Evolutionary conservation across 805 yeast species (phyloP), one percentile per base, ranked within the genome.

Genomic region (Candida ficus): DNA sequence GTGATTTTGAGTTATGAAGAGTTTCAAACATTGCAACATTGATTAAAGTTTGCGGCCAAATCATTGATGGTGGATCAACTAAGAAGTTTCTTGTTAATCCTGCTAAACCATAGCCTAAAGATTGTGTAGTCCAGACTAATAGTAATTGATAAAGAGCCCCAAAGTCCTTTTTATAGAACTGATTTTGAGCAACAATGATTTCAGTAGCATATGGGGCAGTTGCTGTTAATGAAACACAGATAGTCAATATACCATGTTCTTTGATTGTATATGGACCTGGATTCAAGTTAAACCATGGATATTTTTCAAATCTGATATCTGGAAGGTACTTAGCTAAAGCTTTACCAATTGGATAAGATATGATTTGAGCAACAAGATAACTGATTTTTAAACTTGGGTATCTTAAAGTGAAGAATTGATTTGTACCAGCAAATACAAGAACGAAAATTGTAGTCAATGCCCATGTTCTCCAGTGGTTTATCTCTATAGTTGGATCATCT

Each of bases 41-140:
- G 44, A 79, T 81, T 54, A 80, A 64, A 45, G 74, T 70, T 19
- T 75, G 66, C 7, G 86, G 86, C 86, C 86, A 80, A 42, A 79
- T 63, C 48, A 78, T 75, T 29, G 74, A 64, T 12, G 81, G 71
- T 11, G 85, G 80, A 47, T 75, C 72, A 29, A 80, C 80, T 40
- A 79, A 68, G 43, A 77, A 67, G 54, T 74, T 68, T 56, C 82
- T 68, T 26, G 76, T 64, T 37, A 80, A 40, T 14, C 87, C 87
- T 37, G 83, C 84, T 29, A 77, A 64, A 35, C 83, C 83, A 51
- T 78, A 78, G 20, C 87, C 87, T 46, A 80, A 62, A 58, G 73
- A 70, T 57, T 81, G 86, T 29, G 83, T 73, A 17, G 81, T 69
- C 56, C 76, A 63, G 29, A 71, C 70, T 29, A 77, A 61, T 41